Percentiles rank a stretch among this genome's conserved stretches.
Conservation (phyloP, 2,329 filamentous ascomycete genomes). For the Orbilia brochopaga region DNA sequence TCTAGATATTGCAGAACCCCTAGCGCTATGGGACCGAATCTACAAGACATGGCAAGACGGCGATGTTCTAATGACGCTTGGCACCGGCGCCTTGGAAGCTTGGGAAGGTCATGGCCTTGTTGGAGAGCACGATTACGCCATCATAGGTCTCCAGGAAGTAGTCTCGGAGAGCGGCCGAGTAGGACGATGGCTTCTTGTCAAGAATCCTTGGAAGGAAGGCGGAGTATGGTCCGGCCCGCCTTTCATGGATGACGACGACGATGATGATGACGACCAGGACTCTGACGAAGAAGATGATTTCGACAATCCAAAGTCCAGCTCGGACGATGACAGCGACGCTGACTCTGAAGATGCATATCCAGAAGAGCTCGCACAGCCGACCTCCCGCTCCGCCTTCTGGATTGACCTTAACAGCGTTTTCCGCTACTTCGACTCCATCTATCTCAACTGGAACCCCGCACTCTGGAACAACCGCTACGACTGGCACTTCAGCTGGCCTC, state of each 20-base stretch:
- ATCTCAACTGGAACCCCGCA: slow-evolving; percentile 94
- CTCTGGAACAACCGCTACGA: slow-evolving; percentile 83
- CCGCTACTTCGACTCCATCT: slow-evolving; percentile 93
- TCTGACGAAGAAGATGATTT: slow-evolving; percentile 29
- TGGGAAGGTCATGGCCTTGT: slow-evolving; percentile 82
- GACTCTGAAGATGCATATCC: slow-evolving; percentile 54
- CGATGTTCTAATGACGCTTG: slow-evolving; percentile 85
- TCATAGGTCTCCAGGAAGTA: slow-evolving; percentile 75
- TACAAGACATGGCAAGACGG: slow-evolving; percentile 75
- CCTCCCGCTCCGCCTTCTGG: slow-evolving; percentile 82
- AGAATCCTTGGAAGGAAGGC: slow-evolving; percentile 94
- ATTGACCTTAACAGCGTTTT: slow-evolving; percentile 85
- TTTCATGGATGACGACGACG: slow-evolving; percentile 48
- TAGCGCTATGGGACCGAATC: slow-evolving; percentile 78
- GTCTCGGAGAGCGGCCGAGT: slow-evolving; percentile 60
- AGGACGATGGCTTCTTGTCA: slow-evolving; percentile 76
- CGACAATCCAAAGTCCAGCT: slow-evolving; percentile 21
- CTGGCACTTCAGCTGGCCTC: slow-evolving; percentile 84
- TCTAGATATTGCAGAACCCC: slow-evolving; percentile 76
- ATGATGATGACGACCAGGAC: slow-evolving; percentile 43
- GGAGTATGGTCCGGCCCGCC: slow-evolving; percentile 70
- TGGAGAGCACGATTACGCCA: slow-evolving; percentile 90
- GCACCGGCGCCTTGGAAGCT: slow-evolving; percentile 83
- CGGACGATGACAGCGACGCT: slow-evolving; percentile 29
- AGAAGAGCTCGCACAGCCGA: slow-evolving; percentile 55